Conservation (phyloP, 2,329 filamentous ascomycete genomes). For the Penicillium janthinellum region DNA sequence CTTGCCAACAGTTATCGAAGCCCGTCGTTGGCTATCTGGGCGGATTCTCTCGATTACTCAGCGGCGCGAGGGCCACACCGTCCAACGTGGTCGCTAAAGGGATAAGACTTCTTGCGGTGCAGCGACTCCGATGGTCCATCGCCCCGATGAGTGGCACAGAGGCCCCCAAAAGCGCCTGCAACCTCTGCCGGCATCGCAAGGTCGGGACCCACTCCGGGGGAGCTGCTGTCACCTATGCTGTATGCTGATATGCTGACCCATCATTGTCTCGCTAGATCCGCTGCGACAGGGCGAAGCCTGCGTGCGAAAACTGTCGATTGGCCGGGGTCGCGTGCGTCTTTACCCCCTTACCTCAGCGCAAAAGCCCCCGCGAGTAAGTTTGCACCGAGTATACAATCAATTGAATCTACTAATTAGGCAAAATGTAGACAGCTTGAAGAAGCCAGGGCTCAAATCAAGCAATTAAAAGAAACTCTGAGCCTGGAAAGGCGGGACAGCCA, state of each 20-base stretch:
- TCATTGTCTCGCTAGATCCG: conserved; percentile 23
- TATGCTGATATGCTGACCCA: not conserved
- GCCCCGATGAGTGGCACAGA: conserved; percentile 4
- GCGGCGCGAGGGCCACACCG: not conserved
- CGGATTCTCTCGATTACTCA: not conserved
- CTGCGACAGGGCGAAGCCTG: conserved; percentile 27
- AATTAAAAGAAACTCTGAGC: conserved; percentile 1
- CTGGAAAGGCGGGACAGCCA: not conserved
- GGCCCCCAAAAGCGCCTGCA: conserved; percentile 21
- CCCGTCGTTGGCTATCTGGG: not conserved
- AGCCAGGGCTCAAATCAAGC: conserved; percentile 1
- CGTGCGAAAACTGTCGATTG: conserved; percentile 28
- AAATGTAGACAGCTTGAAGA: conserved; percentile 1
- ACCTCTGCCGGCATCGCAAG: conserved; percentile 27
- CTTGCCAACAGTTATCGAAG: not conserved
- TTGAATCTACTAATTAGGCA: conserved; percentile 3
- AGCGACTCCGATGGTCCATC: not conserved
- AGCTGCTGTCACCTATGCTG: not conserved
- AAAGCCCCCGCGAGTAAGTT: conserved; percentile 25
- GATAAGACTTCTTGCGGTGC: not conserved
- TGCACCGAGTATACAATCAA: not conserved
- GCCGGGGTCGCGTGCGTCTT: conserved; percentile 26
- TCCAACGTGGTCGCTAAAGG: not conserved
- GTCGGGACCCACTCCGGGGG: conserved; percentile 10
- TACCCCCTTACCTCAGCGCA: conserved; percentile 18